A percentile compares a stretch with the other conserved stretches of the same genome.
Evolutionary conservation across 352 stramenopile genomes (phyloP).

Genomic region (Phytophthora nicotianae): DNA sequence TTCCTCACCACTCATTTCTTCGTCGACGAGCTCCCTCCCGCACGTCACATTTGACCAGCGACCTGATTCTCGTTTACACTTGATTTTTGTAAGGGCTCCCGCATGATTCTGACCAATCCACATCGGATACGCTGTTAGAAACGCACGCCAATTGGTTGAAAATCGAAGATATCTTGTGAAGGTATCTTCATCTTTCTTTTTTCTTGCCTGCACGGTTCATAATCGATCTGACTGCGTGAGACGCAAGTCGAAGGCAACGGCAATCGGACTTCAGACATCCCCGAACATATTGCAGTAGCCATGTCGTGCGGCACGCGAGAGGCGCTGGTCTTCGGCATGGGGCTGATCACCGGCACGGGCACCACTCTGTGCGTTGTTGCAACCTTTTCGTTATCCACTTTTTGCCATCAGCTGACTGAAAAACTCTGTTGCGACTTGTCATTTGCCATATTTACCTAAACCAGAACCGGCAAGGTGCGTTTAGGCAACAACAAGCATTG

Average conservation of each 20-base stretch:
- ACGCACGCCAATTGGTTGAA: slow-evolving; percentile 15
- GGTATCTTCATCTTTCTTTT: slow-evolving; percentile 28
- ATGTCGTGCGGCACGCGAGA: slow-evolving; percentile 87
- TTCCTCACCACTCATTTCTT: slow-evolving; percentile 21
- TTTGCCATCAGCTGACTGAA: slow-evolving; percentile 5
- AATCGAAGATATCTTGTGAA: slow-evolving; percentile 15
- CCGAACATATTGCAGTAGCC: slow-evolving; percentile 2
- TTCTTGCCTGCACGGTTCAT: slow-evolving; percentile 7
- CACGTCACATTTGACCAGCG: slow-evolving; percentile 32
- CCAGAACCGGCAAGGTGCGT: slow-evolving; percentile 72
- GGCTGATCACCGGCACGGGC: slow-evolving; percentile 82
- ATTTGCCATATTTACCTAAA: slow-evolving; percentile 6
- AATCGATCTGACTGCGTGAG: slow-evolving; percentile 12
- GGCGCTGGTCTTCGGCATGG: slow-evolving; percentile 78
- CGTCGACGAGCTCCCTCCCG: slow-evolving; percentile 11
- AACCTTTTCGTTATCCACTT: not conserved
- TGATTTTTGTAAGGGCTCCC: slow-evolving; percentile 4
- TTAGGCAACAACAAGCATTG: not conserved
- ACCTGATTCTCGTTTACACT: slow-evolving; percentile 19
- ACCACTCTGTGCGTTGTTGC: slow-evolving; percentile 73
- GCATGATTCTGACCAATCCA: slow-evolving; percentile 7
- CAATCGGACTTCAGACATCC: not conserved
- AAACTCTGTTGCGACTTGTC: slow-evolving; percentile 3
- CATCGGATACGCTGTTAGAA: not conserved
- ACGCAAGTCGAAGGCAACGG: slow-evolving; percentile 4